Conservation (phyloP, 345 rosid genomes). For the Aegle marmelos region DNA sequence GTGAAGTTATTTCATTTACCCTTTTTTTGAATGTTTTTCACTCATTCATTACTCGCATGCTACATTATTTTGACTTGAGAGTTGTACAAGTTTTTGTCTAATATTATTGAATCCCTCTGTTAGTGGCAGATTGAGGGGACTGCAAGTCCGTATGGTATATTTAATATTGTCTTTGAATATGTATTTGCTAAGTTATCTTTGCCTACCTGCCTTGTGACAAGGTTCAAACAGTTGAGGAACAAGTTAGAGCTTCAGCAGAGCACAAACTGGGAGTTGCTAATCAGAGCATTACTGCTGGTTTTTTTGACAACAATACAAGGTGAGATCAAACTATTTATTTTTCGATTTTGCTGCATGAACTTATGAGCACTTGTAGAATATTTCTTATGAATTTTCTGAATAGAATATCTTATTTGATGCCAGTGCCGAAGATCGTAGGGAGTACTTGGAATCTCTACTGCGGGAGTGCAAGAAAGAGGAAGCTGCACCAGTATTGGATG, state of each 20-base stretch:
- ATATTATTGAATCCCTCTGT: background rate
- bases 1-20: background rate
- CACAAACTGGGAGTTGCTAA: constrained; percentile 97
- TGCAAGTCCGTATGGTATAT: background rate
- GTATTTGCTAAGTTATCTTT: background rate
- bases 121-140: background rate
- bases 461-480: constrained; percentile 95
- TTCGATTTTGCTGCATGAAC: constrained; percentile 1
- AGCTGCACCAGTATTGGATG: constrained; percentile 82
- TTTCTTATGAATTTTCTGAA: constrained; percentile 10
- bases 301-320: constrained; percentile 96
- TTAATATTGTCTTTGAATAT: background rate
- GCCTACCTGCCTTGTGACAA: constrained; percentile 23
- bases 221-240: constrained; percentile 96
- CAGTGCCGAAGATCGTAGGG: constrained; percentile 96
- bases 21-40: background rate
- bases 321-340: constrained; percentile 17
- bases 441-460: constrained; percentile 80
- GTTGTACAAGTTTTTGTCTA: background rate
- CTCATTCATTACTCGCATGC: background rate
- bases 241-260: constrained; percentile 93
- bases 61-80: background rate
- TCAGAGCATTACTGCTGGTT: constrained; percentile 97
- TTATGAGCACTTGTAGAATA: background rate
- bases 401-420: constrained; percentile 18